These are phyloP conservation scores for Penicillium tannophilum DNA, from an alignment of 495 filamentous ascomycete species.

Conservation along the genomic window DNA sequence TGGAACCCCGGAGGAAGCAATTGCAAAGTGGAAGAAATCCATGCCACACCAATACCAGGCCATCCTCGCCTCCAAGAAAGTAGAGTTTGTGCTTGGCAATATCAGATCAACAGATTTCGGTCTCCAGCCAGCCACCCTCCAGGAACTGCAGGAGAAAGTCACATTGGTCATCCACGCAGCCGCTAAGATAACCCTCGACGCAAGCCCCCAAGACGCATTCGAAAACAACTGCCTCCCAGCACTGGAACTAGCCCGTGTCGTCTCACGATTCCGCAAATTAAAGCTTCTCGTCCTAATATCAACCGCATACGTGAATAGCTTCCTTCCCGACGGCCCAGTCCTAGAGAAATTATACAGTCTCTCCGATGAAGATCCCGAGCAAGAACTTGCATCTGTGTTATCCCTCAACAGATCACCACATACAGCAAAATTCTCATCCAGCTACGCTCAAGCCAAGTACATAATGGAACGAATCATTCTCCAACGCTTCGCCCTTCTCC, in stretches of 20 bases:
- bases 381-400: constrained; percentile 36
- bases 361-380: constrained; percentile 33
- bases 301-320: constrained; percentile 41
- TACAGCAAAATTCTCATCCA: constrained; percentile 32
- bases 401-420: constrained; percentile 21
- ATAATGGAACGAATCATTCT: constrained; percentile 41
- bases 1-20: constrained; percentile 26
- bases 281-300: constrained; percentile 41
- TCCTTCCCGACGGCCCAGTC: constrained; percentile 39
- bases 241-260: constrained; percentile 36
- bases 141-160: constrained; percentile 29
- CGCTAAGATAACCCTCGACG: constrained; percentile 38
- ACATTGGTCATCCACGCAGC: constrained; percentile 44
- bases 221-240: constrained; percentile 42
- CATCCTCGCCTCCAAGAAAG: constrained; percentile 30
- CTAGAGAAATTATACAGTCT: constrained; percentile 32
- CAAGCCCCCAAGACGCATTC: constrained; percentile 33
- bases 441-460: constrained; percentile 44
- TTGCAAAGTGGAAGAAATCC: constrained; percentile 33
- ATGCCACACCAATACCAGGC: constrained; percentile 38
- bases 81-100: constrained; percentile 39
- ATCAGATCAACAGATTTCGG: constrained; percentile 33
- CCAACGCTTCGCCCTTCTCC: constrained; percentile 31
- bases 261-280: constrained; percentile 31
- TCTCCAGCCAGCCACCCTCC: constrained; percentile 21